These are phyloP conservation scores for Microbotryum intermedium DNA, from an alignment of 1,284 basidiomycete genomes.

Conservation along the genomic window DNA sequence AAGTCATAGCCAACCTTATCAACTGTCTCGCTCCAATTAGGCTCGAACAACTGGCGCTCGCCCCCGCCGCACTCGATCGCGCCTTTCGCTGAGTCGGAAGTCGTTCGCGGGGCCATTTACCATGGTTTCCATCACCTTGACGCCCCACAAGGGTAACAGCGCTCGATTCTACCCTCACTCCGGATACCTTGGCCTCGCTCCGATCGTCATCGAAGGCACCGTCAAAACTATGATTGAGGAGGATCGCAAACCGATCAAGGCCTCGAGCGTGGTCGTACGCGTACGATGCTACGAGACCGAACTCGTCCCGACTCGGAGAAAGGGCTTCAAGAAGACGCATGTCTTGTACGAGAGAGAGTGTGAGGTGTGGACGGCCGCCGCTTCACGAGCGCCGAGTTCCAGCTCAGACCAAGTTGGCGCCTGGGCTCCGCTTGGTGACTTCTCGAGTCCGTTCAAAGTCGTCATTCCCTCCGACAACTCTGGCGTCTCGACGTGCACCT, in stretches of 20 bases:
- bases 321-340: conserved; percentile 47
- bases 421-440: conserved; percentile 42
- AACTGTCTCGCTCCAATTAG: no score
- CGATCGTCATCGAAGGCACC: conserved; percentile 65
- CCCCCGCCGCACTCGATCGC: no score
- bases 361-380: conserved; percentile 23
- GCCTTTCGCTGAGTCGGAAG: not conserved
- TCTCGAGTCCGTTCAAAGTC: conserved; percentile 61
- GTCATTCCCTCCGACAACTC: conserved; percentile 51
- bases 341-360: conserved; percentile 57
- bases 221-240: conserved; percentile 61
- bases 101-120: not conserved
- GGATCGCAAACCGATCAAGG: conserved; percentile 54
- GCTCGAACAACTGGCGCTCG: no score
- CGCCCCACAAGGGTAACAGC: conserved; percentile 48
- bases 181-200: conserved; percentile 69
- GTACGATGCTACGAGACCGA: conserved; percentile 70
- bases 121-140: conserved; percentile 34
- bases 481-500: conserved; percentile 61
- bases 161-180: conserved; percentile 61
- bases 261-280: conserved; percentile 55
- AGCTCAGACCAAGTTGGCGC: not conserved
- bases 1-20: no score
- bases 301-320: conserved; percentile 53
- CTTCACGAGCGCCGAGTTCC: no score